phyloP scores from a whole-genome alignment of 2,329 filamentous ascomycete species.

The Cadophora sp. region DNA sequence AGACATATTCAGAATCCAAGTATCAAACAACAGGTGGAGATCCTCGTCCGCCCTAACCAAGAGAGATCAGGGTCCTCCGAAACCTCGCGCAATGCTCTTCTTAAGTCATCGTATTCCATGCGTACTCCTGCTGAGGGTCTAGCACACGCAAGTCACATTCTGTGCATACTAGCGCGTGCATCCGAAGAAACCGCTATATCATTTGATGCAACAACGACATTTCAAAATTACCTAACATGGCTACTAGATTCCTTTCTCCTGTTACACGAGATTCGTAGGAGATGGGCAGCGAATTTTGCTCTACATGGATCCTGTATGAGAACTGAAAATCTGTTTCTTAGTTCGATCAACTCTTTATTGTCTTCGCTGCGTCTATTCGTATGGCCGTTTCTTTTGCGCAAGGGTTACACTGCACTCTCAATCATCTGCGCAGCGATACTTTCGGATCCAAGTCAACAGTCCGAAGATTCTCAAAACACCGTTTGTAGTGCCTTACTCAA shows the following conservation, averaged over 20 bases:
- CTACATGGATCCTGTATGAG: slow-evolving; percentile 28
- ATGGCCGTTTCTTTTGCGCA: slow-evolving; percentile 39
- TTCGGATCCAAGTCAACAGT: slow-evolving; percentile 29
- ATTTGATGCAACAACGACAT: slow-evolving; percentile 41
- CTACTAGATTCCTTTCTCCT: slow-evolving; percentile 42
- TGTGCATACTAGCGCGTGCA: slow-evolving; percentile 42
- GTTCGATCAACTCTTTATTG: slow-evolving; percentile 37
- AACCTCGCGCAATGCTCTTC: background rate
- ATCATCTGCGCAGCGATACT: slow-evolving; percentile 40
- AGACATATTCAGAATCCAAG: slow-evolving; percentile 35
- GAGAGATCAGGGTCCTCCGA: slow-evolving; percentile 30
- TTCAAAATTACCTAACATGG: slow-evolving; percentile 45
- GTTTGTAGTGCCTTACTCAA: slow-evolving; percentile 39
- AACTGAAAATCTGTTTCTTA: slow-evolving; percentile 28
- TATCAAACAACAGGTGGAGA: slow-evolving; percentile 24
- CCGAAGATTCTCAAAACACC: slow-evolving; percentile 23
- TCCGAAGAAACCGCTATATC: slow-evolving; percentile 38
- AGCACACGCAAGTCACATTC: slow-evolving; percentile 38
- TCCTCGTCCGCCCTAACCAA: slow-evolving; percentile 36
- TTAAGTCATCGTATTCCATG: slow-evolving; percentile 41
- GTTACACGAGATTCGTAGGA: slow-evolving; percentile 37
- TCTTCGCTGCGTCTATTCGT: slow-evolving; percentile 32
- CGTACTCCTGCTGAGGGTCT: slow-evolving; percentile 34
- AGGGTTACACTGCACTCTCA: slow-evolving; percentile 42
- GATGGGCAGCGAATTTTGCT: slow-evolving; percentile 26